Base-by-base conservation (phyloP, 2,329 filamentous ascomycete genomes). In the Aureobasidium sp. region DNA sequence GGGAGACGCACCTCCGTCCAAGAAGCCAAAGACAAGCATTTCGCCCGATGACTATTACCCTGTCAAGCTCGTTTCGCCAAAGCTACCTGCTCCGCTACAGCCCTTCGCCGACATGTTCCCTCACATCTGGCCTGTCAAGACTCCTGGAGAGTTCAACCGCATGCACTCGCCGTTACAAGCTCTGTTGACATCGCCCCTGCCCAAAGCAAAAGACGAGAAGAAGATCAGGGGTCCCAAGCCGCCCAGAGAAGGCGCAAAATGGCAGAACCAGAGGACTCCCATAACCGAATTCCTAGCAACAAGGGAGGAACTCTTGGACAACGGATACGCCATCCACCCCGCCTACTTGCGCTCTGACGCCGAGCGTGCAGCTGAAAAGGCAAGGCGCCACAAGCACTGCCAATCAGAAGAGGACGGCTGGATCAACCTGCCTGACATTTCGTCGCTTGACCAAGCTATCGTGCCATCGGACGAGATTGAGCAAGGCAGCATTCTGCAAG, bases 91-190 rank as follows among this genome's bases (percentile, higher is more conserved):
- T 21, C 67, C 74, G 6, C 65, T 81, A 40, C 73, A 84, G 69
- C 84, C 86, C 1, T 83, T 96, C 61, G 85, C 88, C 42, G 84
- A 89, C 62, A 89, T 96, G 71, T 97, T 99, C 65, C 79, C 85
- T 9, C 87, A 94, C 67, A 77, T 96, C 40, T 96, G 94, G 91
- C 93, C 92, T 10, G 84, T 96, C 61, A 88, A 85, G 70, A 88
- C 90, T 0, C 89, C 90, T 2, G 94, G 92, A 4, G 93, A 97
- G 71, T 83, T 87, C 68, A 84, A 83, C 66, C 88, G 85, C 69
- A 84, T 99, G 69, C 88, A 95, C 73, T 97, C 94, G 4, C 92
- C 94, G 2, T 76, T 97, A 35, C 84, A 89, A 64, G 86, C 90
- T 1, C 92, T 97, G 76, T 81, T 97, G 64, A 88, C 86, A 4